Base-by-base conservation (phyloP, 257 asterid genomes). In the Cruciata laevipes region DNA sequence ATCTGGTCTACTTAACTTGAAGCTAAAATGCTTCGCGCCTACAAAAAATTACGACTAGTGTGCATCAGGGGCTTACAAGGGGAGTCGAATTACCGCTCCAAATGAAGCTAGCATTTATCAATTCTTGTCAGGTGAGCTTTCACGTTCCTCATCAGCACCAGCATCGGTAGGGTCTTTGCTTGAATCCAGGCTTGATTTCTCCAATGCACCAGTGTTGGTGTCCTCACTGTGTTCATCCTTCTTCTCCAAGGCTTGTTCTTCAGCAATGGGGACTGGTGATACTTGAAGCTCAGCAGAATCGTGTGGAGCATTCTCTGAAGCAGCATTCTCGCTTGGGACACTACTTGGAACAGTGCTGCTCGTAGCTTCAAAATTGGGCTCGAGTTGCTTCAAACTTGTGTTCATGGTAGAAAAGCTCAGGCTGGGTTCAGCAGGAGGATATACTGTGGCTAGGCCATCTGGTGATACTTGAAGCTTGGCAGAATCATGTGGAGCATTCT, bases 41-140 rank as follows among this genome's bases (percentile, higher is more conserved):
- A 52, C 71, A 67, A 69, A 56, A 57, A 5, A 37, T 33, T 55
- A 56, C 24, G 38, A 68, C 64, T 47, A 68, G 49, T 21, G 49
- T 21, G 18, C 27, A 53, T 47, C 55, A 21, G 53, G 32, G 24
- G 53, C 40, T 57, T 31, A 24, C 65, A 59, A 23, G 73, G 65
- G 73, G 65, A 24, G 44, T 38, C n/a, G 32, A 32, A 20, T 57
- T 52, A 12, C 52, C 62, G 14, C 37, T 59, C 21, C 66, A 32
- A 9, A n/a, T 18, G 33, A 32, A n/a, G 52, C 55, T 9, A 51
- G 20, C 51, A 56, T 35, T 80, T 75, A 85, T 31, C 69, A 81
- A 76, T 80, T 82, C 75, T 23, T 75, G 27, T 71, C 73, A 75
- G 71, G 70, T 35, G 95, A 87, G 49, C 70, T 53, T 66, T 78